Conservation (phyloP, 2,329 filamentous ascomycete species). For the Neonectria neomacrospora region DNA sequence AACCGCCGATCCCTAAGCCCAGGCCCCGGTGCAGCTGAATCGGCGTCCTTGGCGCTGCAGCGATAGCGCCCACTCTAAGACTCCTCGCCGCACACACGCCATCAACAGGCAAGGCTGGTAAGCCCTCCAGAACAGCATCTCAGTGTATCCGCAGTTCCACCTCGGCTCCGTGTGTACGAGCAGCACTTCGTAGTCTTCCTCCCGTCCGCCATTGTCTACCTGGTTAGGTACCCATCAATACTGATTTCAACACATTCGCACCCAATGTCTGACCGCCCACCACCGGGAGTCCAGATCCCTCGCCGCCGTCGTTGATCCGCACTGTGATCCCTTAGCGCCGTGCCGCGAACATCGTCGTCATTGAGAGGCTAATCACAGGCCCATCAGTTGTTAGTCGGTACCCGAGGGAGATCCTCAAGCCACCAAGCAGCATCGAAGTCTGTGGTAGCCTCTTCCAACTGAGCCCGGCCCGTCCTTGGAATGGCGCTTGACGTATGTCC, state of each 20-base stretch:
- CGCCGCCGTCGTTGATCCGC: conserved; percentile 27
- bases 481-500: conserved; percentile 18
- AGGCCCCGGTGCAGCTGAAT: conserved; percentile 4
- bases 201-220: not conserved
- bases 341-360: conserved; percentile 14
- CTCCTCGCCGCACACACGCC: no score
- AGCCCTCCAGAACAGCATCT: not conserved
- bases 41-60: not conserved
- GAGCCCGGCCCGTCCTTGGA: conserved; percentile 9
- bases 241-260: not conserved
- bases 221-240: not conserved
- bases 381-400: conserved; percentile 1
- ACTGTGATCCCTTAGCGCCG: conserved; percentile 30
- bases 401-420: conserved; percentile 11
- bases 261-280: conserved; percentile 19
- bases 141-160: not conserved
- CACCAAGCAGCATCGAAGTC: conserved; percentile 16
- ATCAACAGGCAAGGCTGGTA: not conserved
- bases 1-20: not conserved
- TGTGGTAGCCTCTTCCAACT: conserved; percentile 7
- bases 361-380: conserved; percentile 1
- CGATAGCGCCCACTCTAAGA: not conserved
- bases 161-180: not conserved
- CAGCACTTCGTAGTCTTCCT: not conserved
- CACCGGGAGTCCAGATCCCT: conserved; percentile 3